Conservation (phyloP, 257 asterid species). For the Solanum habrochaites region DNA sequence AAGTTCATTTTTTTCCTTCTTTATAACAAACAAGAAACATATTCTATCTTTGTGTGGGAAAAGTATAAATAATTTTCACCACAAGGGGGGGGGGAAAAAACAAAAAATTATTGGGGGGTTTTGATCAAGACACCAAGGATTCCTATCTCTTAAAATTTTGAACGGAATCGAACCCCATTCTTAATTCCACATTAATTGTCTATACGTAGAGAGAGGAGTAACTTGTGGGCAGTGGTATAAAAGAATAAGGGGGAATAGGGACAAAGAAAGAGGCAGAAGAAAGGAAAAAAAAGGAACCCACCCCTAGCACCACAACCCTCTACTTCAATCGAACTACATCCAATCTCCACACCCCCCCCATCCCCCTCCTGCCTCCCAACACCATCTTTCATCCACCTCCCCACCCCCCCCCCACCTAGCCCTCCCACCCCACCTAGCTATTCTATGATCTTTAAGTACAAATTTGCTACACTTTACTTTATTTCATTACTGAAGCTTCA, state of each 20-base stretch:
- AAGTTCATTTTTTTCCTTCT: neutral
- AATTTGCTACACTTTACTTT: slow-evolving; percentile 40
- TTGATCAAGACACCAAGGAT: slow-evolving; percentile 25
- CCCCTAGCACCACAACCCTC: too few relatives aligned
- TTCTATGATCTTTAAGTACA: slow-evolving; percentile 62
- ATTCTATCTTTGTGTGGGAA: neutral
- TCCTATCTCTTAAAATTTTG: slow-evolving; percentile 15
- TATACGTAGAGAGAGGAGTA: too few relatives aligned
- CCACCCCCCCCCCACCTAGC: too few relatives aligned
- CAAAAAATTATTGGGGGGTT: too few relatives aligned
- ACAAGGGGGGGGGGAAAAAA: too few relatives aligned
- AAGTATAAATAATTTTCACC: neutral
- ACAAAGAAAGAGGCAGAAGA: too few relatives aligned
- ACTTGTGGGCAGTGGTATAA: neutral
- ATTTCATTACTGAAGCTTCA: slow-evolving; percentile 65
- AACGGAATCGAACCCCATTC: slow-evolving; percentile 26
- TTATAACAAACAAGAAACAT: neutral
- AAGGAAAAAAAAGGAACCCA: too few relatives aligned
- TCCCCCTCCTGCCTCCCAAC: too few relatives aligned
- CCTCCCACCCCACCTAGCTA: too few relatives aligned
- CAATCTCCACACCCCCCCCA: too few relatives aligned
- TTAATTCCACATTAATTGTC: neutral
- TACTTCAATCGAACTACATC: too few relatives aligned
- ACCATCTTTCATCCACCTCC: too few relatives aligned
- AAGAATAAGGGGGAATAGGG: neutral